Conservation (phyloP, 768 basidiomycete species). For the Neoboletus subvelutipes region DNA sequence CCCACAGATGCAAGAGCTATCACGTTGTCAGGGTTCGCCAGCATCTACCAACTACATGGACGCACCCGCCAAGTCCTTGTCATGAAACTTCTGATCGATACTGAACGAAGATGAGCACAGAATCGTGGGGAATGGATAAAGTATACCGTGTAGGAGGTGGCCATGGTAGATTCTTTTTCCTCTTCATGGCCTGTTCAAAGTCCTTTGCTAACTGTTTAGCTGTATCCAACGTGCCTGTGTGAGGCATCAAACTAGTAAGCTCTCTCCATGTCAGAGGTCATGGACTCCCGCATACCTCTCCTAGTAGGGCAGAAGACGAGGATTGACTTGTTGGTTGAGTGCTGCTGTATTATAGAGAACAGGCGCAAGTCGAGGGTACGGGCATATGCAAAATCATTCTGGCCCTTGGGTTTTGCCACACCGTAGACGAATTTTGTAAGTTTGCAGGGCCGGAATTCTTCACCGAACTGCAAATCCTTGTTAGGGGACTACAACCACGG, state of each 20-base stretch:
- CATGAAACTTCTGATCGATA: conserved; percentile 54
- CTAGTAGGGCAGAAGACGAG: conserved; percentile 88
- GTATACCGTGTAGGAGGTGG: conserved; percentile 52
- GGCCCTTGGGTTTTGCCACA: conserved; percentile 55
- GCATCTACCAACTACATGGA: neutral
- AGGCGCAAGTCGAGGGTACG: conserved; percentile 70
- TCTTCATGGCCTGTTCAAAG: conserved; percentile 55
- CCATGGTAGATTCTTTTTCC: conserved; percentile 65
- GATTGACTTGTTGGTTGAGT: conserved; percentile 79
- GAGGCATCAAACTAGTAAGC: neutral
- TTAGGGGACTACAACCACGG: neutral
- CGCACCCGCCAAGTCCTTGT: conserved; percentile 60
- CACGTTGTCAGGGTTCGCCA: conserved; percentile 5
- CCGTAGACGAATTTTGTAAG: conserved; percentile 73
- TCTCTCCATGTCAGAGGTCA: neutral
- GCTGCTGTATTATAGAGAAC: conserved; percentile 67
- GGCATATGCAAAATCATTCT: conserved; percentile 80
- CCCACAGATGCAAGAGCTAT: conserved; percentile 68
- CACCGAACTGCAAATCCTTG: conserved; percentile 67
- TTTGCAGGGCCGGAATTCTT: conserved; percentile 87
- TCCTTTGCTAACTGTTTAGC: conserved; percentile 78
- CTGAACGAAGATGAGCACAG: conserved; percentile 36
- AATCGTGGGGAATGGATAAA: neutral
- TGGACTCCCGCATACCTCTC: conserved; percentile 53
- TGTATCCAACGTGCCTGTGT: conserved; percentile 56